Conservation (phyloP, 768 basidiomycete species). For the Psilocybe cyanescens region DNA sequence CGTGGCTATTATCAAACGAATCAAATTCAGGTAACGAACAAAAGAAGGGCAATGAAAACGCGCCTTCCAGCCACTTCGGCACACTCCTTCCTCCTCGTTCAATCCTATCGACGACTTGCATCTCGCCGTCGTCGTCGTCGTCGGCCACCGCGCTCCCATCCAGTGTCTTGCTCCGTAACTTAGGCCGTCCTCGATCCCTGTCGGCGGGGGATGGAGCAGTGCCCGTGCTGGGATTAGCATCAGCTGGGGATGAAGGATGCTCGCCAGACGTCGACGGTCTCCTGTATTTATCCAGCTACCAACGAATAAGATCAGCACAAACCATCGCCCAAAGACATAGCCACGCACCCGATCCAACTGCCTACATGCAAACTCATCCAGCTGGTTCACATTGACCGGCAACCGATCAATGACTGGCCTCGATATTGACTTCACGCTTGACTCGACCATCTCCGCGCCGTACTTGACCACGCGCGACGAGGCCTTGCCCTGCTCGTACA, state of each 20-base stretch:
- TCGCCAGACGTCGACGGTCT: constrained; percentile 37
- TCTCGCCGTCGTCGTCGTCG: constrained; percentile 17
- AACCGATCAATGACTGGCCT: constrained; percentile 81
- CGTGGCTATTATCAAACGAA: constrained; percentile 26
- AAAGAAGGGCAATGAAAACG: constrained; percentile 9
- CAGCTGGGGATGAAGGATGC: constrained; percentile 10
- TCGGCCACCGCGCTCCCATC: constrained; percentile 19
- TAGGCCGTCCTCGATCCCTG: constrained; percentile 24
- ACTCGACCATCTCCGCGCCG: constrained; percentile 87
- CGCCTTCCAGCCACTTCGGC: constrained; percentile 45
- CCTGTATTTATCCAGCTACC: constrained; percentile 54
- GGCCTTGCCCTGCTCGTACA: constrained; percentile 84
- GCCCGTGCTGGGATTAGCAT: constrained; percentile 2
- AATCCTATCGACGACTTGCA: constrained; percentile 4
- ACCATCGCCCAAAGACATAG: background rate
- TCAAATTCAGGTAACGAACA: background rate
- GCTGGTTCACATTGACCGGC: constrained; percentile 70
- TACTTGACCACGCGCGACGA: constrained; percentile 90
- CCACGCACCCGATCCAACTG: constrained; percentile 82
- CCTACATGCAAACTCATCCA: constrained; percentile 89
- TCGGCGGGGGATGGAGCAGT: constrained; percentile 9
- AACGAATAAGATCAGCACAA: background rate
- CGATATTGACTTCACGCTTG: constrained; percentile 79
- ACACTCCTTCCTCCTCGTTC: constrained; percentile 25
- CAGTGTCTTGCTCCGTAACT: constrained; percentile 23